Base-by-base conservation (phyloP, 73 alveolate species). In the Urostyla sp. region DNA sequence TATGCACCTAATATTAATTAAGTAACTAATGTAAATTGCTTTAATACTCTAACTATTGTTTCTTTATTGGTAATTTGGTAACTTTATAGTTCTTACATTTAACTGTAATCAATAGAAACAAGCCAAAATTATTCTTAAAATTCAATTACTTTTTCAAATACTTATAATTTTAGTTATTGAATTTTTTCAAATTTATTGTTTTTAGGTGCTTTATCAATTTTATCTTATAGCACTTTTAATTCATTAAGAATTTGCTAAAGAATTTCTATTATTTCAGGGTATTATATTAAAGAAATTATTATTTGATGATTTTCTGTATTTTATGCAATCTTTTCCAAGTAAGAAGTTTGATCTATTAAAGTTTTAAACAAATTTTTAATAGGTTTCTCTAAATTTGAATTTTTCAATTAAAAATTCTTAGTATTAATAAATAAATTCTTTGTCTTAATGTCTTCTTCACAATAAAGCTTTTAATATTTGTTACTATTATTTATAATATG, bases 91-190 rank as follows among this genome's bases (percentile, higher is more conserved):
- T 73, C 60, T 11, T 56, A 63, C 82, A 79, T 43, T 28, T 75
- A 58, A 82, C 90, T 57, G 8, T 63, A 2, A 4, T 44, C 79
- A 63, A 63, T 43, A 24, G 3, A 15, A 1, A 76, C 87, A 38
- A 81, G 76, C 0, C 95, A 95, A 27, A 87, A 83, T 40, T 93
- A 44, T 78, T 95, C 99, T 87, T 91, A 93, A 81, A 86, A 95
- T 75, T 93, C 61, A 59, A 86, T 78, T 10, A 96, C 76, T 76
- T 83, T 69, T 0, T 69, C 94, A 86, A 58, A 80, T 24, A 93
- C 80, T 82, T 90, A 56, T 83, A 88, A 10, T 84, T 76, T 38
- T 72, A 50, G 26, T 78, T 54, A 7, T 63, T 74, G 72, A 84
- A 86, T 56, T 67, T 85, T 0, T 88, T 94, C 16, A 37, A 21